Conservation (phyloP, 2,329 filamentous ascomycete species). For the Tolypocladium sp. region DNA sequence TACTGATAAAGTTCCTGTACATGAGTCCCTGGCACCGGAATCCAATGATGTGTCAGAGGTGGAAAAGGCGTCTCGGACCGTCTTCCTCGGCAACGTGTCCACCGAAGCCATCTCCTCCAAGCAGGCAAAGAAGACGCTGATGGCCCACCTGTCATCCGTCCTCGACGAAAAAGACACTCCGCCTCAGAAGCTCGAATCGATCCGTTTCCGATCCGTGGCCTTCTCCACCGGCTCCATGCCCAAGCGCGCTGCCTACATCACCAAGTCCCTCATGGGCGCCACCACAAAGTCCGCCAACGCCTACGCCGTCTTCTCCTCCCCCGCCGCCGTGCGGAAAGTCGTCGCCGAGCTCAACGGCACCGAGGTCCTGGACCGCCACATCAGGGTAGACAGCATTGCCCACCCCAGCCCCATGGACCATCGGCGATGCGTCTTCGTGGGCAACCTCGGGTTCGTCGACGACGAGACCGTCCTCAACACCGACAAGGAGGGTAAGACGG, state of each 20-base stretch:
- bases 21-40: conserved; percentile 46
- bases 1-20: conserved; percentile 36
- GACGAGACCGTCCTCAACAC: conserved; percentile 68
- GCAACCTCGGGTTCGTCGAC: conserved; percentile 92
- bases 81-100: conserved; percentile 90
- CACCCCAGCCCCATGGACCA: conserved; percentile 78
- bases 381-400: conserved; percentile 84
- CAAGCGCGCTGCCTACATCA: conserved; percentile 90
- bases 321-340: conserved; percentile 66
- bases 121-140: conserved; percentile 65
- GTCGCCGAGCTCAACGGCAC: conserved; percentile 73
- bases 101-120: conserved; percentile 75
- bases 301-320: conserved; percentile 79
- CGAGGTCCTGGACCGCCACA: conserved; percentile 73
- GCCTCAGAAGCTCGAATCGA: conserved; percentile 71
- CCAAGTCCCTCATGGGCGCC: conserved; percentile 79
- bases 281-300: conserved; percentile 93
- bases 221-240: conserved; percentile 70
- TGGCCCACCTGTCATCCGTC: conserved; percentile 70
- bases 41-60: conserved; percentile 53
- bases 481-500: conserved; percentile 54
- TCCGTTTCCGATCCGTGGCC: conserved; percentile 89
- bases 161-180: conserved; percentile 43
- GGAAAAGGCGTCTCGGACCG: conserved; percentile 79
- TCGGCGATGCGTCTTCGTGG: conserved; percentile 88